A percentile compares a stretch with the other conserved stretches of the same genome.
Conservation (phyloP, 1,284 basidiomycete species). For the Sutorius eximius region DNA sequence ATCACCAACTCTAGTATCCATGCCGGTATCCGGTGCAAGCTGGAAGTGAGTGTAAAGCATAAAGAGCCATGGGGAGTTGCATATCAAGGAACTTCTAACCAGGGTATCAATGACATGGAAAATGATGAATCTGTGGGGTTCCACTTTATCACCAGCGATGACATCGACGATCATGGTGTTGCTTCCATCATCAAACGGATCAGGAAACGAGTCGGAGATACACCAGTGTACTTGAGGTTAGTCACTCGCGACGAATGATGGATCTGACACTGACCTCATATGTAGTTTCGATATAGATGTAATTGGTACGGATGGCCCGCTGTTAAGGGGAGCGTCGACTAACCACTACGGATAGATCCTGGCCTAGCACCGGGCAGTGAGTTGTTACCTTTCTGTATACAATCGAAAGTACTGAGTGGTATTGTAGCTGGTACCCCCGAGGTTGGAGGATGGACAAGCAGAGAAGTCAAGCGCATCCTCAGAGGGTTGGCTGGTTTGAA, state of each 20-base stretch:
- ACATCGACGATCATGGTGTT: constrained; percentile 71
- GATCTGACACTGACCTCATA: constrained; percentile 3
- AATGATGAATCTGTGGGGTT: constrained; percentile 69
- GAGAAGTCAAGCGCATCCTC: constrained; percentile 77
- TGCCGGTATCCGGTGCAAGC: constrained; percentile 75
- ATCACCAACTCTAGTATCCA: constrained; percentile 73
- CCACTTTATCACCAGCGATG: constrained; percentile 69
- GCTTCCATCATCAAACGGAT: constrained; percentile 62
- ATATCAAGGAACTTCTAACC: background rate
- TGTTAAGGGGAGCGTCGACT: constrained; percentile 2
- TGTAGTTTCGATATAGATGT: constrained; percentile 75
- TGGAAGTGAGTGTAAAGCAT: constrained; percentile 44
- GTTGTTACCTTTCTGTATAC: constrained; percentile 26
- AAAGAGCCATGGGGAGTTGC: background rate
- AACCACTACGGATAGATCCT: constrained; percentile 53
- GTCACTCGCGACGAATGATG: constrained; percentile 5
- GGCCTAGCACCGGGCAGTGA: constrained; percentile 76
- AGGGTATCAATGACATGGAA: constrained; percentile 61
- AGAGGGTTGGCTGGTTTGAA: constrained; percentile 76
- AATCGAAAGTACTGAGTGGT: constrained; percentile 6
- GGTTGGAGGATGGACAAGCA: constrained; percentile 79
- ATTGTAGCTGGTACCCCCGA: constrained; percentile 79
- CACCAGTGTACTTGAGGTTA: constrained; percentile 74
- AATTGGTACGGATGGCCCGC: constrained; percentile 49
- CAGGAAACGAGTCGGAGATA: constrained; percentile 60